These are phyloP conservation scores for Nitzschia inconspicua DNA, from an alignment of 108 stramenopile genomes.

Conservation along the genomic window DNA sequence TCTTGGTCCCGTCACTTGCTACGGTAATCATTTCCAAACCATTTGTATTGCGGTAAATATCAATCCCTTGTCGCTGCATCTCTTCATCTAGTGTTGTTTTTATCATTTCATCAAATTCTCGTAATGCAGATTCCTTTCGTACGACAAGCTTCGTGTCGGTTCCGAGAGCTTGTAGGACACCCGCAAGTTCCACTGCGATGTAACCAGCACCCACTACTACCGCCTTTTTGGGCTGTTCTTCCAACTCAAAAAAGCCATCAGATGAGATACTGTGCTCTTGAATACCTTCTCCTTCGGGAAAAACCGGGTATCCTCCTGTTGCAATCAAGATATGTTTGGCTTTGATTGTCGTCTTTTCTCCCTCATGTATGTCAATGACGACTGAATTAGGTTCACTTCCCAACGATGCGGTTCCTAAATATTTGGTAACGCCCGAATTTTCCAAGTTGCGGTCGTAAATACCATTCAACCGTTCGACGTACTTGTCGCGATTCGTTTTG, in stretches of 20 bases:
- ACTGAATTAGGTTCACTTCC: slow-evolving; percentile 59
- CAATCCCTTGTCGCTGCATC: slow-evolving; percentile 68
- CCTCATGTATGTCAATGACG: slow-evolving; percentile 16
- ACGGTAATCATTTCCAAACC: slow-evolving; percentile 42
- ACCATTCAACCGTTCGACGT: slow-evolving; percentile 78
- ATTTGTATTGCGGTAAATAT: slow-evolving; percentile 65
- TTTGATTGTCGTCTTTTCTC: slow-evolving; percentile 3
- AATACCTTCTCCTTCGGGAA: slow-evolving; percentile 64
- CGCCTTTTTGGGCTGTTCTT: slow-evolving; percentile 73
- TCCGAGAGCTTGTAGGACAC: slow-evolving; percentile 84
- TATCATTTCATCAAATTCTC: slow-evolving; percentile 84
- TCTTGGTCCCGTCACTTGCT: not conserved
- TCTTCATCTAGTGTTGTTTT: slow-evolving; percentile 56
- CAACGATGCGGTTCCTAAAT: slow-evolving; percentile 55
- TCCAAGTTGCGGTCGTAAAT: slow-evolving; percentile 80
- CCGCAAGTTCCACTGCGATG: slow-evolving; percentile 94
- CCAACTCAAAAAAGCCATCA: slow-evolving; percentile 94
- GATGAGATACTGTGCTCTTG: slow-evolving; percentile 75
- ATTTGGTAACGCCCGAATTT: slow-evolving; percentile 43
- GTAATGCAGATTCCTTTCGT: slow-evolving; percentile 53
- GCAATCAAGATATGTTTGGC: slow-evolving; percentile 85
- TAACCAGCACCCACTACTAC: slow-evolving; percentile 96
- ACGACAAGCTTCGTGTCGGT: slow-evolving; percentile 61
- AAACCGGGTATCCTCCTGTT: slow-evolving; percentile 80
- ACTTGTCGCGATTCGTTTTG: slow-evolving; percentile 80